Percentiles rank a stretch among this genome's conserved stretches.
Evolutionary conservation across 345 rosid genomes (phyloP).

Genomic region (Nasturtium officinale): DNA sequence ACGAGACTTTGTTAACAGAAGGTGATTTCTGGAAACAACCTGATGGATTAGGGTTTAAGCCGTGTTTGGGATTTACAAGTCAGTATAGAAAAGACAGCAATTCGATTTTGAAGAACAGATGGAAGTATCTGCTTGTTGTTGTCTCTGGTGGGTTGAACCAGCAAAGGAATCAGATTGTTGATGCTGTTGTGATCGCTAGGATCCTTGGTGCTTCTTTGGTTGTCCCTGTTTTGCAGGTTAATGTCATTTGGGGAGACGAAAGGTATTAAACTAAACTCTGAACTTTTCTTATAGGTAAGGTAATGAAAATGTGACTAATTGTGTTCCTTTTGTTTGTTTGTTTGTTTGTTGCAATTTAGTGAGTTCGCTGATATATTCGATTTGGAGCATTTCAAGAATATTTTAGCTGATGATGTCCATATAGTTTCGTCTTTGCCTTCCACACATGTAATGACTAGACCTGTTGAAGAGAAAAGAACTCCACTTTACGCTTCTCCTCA

Average conservation of each 20-base stretch:
- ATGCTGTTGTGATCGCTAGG: constrained; percentile 95
- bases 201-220: constrained; percentile 96
- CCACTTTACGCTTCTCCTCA: constrained; percentile 87
- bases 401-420: constrained; percentile 82
- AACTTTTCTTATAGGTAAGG: neutral
- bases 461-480: constrained; percentile 88
- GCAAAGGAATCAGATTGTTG: constrained; percentile 98
- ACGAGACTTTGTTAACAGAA: constrained; percentile 34
- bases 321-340: neutral
- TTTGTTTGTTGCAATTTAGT: constrained; percentile 50
- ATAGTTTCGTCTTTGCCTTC: constrained; percentile 92
- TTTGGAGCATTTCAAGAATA: constrained; percentile 86
- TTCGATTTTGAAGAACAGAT: constrained; percentile 55
- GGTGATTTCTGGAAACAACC: constrained; percentile 95
- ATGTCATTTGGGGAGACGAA: constrained; percentile 99
- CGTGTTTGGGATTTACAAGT: constrained; percentile 68
- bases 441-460: constrained; percentile 90
- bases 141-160: constrained; percentile 97
- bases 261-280: constrained; percentile 52
- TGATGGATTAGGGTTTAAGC: constrained; percentile 81
- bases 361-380: constrained; percentile 97
- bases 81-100: constrained; percentile 62
- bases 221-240: constrained; percentile 93
- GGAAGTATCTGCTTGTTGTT: constrained; percentile 81
- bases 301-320: neutral